Percentiles rank a stretch among this genome's conserved stretches.
Conservation (phyloP, 257 asterid genomes). For the Dorcoceras hygrometricum region DNA sequence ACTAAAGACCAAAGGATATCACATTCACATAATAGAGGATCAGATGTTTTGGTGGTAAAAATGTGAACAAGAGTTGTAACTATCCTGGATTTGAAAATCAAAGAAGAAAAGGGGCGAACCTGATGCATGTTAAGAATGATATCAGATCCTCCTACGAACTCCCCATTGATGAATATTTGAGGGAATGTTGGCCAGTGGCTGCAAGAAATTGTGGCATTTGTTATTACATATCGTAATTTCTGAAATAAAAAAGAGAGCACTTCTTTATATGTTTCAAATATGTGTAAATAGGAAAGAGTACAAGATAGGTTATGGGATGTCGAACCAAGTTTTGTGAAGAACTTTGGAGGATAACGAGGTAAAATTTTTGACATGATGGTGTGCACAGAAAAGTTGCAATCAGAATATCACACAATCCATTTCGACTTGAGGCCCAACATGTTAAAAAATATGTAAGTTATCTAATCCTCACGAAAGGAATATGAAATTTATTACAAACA, state of each 20-base stretch:
- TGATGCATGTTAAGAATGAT: slow-evolving; percentile 91
- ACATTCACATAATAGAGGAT: neutral
- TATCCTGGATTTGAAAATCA: neutral
- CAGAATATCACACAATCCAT: neutral
- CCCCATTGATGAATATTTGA: slow-evolving; percentile 88
- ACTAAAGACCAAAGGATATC: neutral
- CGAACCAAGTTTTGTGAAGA: neutral
- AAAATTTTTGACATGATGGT: neutral
- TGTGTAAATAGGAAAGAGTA: neutral
- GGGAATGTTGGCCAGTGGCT: slow-evolving; percentile 99
- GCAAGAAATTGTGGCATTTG: slow-evolving; percentile 25
- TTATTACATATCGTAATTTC: neutral
- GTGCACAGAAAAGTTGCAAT: neutral
- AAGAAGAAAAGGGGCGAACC: slow-evolving; percentile 36
- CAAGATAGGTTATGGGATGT: neutral
- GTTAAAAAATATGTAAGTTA: neutral
- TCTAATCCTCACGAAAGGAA: neutral
- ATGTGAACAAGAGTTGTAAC: neutral
- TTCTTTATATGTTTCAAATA: neutral
- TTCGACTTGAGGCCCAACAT: neutral
- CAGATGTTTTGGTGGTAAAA: neutral
- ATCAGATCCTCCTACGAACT: slow-evolving; percentile 96
- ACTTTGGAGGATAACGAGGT: neutral
- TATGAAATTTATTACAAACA: neutral
- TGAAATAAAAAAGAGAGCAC: neutral